Base-by-base conservation (phyloP, 345 rosid species). In the Hibiscus trionum region DNA sequence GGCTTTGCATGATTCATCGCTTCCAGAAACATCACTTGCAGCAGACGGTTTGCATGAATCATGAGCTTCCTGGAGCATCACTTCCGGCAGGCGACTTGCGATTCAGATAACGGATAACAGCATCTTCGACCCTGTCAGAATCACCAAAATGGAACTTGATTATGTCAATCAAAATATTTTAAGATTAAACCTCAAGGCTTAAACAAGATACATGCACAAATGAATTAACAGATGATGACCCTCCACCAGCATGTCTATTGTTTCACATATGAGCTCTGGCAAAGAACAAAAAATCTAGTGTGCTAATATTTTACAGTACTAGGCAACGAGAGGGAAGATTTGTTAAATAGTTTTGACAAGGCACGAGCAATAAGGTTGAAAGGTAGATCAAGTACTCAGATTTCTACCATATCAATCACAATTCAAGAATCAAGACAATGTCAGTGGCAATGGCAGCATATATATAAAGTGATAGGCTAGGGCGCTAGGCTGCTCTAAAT, bases 61-160 rank as follows among this genome's bases (percentile, higher is more conserved):
- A 59, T 59, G 7, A 26, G 35, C 62, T 59, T 59, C 62, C 62
- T 59, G 62, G 37, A 26, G 35, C 37, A 59, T 59, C 62, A 59
- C 35, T 59, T 59, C 62, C 62, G 1, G 62, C 35, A 59, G 62
- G n/a, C 5, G 62, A n/a, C 62, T 59, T 59, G 35, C 35, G 62
- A 12, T 59, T 59, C 35, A 59, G 62, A 12, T 59, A 59, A 11
- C 62, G 62, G 62, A 59, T 26, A 27, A 27, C 62, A 2, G 62
- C 62, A 59, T 59, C 62, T 12, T 59, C 62, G 16, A 59, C 62
- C 62, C 62, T 59, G 62, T 59, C 29, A 26, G 33, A 27, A 59
- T 27, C 62, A 21, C 62, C 62, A 14, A 59, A 59, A 59, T 3
- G 5, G 16, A 59, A 59, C 33, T 26, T 26, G 7, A 58, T 58